Evolutionary conservation across 2,329 filamentous ascomycete species (phyloP).

Genomic region (Fusarium siculi): DNA sequence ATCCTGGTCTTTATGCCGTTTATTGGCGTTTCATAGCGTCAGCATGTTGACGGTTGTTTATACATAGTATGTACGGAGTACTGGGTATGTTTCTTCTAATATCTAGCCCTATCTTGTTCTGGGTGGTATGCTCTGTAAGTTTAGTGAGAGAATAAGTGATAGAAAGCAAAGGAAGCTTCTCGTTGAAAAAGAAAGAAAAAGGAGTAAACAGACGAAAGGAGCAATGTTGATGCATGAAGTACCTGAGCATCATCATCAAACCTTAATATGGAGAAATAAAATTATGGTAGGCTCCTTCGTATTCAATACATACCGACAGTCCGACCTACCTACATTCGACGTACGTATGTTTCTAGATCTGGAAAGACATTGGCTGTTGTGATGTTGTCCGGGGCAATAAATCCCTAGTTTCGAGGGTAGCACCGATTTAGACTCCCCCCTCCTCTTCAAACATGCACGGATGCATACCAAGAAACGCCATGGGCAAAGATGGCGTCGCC

Average conservation of each 20-base stretch:
- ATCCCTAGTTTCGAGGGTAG: conserved; percentile 1
- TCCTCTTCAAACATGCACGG: conserved; percentile 12
- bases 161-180: background rate
- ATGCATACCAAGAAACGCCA: conserved; percentile 22
- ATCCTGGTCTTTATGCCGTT: background rate
- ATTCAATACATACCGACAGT: background rate
- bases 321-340: background rate
- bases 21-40: background rate
- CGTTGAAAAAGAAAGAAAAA: background rate
- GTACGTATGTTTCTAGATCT: background rate
- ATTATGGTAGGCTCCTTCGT: background rate
- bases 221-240: background rate
- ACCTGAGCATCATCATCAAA: background rate
- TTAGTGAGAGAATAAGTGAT: background rate
- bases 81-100: background rate
- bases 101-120: background rate
- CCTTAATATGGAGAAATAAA: background rate
- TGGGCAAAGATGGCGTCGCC: background rate
- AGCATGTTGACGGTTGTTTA: background rate
- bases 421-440: conserved; percentile 5
- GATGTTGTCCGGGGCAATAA: conserved; percentile 26
- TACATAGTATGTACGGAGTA: too few species aligned
- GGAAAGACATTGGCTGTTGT: background rate
- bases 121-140: background rate
- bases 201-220: conserved; percentile 2